Percentiles rank a stretch among this genome's conserved stretches.
These are phyloP conservation scores for Onygena corvina DNA, from an alignment of 2,329 filamentous ascomycete species.

Conservation along the genomic window DNA sequence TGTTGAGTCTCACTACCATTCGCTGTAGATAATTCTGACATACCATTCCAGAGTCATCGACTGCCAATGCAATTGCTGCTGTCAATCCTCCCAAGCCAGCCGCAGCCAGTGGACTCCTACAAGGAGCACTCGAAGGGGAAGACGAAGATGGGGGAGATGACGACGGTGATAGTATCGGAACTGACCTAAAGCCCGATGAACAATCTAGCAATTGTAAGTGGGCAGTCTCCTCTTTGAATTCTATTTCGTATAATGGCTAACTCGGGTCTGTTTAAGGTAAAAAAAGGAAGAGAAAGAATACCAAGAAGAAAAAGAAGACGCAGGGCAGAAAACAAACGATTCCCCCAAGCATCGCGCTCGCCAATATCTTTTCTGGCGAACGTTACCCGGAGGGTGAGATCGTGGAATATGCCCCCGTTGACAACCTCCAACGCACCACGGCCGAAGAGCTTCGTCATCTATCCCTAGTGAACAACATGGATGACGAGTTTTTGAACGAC, in stretches of 20 bases:
- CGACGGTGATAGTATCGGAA: constrained; percentile 16
- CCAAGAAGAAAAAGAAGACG: constrained; percentile 31
- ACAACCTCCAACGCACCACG: constrained; percentile 38
- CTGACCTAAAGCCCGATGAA: constrained; percentile 11
- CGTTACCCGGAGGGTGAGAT: constrained; percentile 39
- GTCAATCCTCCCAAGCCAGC: constrained; percentile 9
- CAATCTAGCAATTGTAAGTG: background rate
- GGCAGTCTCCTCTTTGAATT: constrained; percentile 13
- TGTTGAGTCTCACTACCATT: background rate
- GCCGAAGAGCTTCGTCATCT: constrained; percentile 38
- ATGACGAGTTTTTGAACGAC: constrained; percentile 40
- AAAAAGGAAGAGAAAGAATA: constrained; percentile 38
- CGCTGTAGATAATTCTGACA: background rate
- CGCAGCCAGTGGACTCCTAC: constrained; percentile 5
- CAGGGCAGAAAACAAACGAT: constrained; percentile 30
- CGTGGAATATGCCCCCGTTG: constrained; percentile 31
- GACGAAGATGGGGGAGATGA: constrained; percentile 24
- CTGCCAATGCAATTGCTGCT: background rate
- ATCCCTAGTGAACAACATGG: constrained; percentile 30
- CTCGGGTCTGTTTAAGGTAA: too few relatives aligned
- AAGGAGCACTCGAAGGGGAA: constrained; percentile 17
- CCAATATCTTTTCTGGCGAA: constrained; percentile 35
- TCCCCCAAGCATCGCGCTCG: constrained; percentile 38
- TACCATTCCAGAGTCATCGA: background rate
- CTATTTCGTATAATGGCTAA: too few relatives aligned